Conservation (phyloP, 1,284 basidiomycete species). For the Rhodotorula sp. region DNA sequence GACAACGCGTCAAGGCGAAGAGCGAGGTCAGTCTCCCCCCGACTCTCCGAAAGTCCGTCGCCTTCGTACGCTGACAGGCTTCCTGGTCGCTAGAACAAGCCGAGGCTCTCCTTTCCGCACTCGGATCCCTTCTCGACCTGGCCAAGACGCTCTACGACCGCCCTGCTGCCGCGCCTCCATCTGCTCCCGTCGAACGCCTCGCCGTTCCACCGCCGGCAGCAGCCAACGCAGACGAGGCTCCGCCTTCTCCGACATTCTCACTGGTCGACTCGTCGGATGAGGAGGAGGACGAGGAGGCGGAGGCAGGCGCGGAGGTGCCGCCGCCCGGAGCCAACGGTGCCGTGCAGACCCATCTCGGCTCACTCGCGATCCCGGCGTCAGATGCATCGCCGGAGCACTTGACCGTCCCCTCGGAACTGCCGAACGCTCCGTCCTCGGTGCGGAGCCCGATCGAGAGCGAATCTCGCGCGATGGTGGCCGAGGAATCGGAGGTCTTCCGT, state of each 20-base stretch:
- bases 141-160: slow-evolving; percentile 14
- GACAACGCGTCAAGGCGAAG: slow-evolving; percentile 44
- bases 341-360: neutral
- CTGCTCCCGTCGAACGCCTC: no score
- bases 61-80: neutral
- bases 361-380: neutral
- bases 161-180: neutral
- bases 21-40: slow-evolving; percentile 21
- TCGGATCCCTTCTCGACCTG: slow-evolving; percentile 32
- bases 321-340: neutral
- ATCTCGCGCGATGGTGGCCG: slow-evolving; percentile 41
- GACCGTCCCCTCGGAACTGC: no score
- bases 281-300: slow-evolving; percentile 63
- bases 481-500: slow-evolving; percentile 74
- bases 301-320: neutral
- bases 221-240: slow-evolving; percentile 56
- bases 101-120: slow-evolving; percentile 26
- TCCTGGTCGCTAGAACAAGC: slow-evolving; percentile 21
- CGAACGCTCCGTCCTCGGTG: neutral
- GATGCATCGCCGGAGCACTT: neutral
- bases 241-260: slow-evolving; percentile 52
- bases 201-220: slow-evolving; percentile 46
- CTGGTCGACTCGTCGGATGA: slow-evolving; percentile 54
- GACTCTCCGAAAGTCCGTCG: neutral
- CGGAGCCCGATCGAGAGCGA: slow-evolving; percentile 43